A percentile compares a stretch with the other conserved stretches of the same genome.
phyloP scores from a whole-genome alignment of 352 stramenopile genomes.

The Phytophthora colocasiae region DNA sequence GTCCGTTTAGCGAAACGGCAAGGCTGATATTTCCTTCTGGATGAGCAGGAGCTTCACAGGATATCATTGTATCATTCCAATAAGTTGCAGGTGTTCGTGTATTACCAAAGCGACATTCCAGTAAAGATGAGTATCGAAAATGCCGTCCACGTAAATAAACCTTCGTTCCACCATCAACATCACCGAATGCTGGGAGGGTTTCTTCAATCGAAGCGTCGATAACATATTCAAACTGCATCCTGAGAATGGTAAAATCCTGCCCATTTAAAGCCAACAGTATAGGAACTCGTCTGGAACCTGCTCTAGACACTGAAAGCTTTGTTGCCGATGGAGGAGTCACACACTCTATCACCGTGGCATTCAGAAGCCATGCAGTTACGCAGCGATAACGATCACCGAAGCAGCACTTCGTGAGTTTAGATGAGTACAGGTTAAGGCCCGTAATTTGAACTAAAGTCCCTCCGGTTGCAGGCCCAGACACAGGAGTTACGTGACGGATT shows the following conservation, averaged over 20 bases:
- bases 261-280: slow-evolving; percentile 83
- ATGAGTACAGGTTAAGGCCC: slow-evolving; percentile 64
- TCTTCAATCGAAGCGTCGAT: slow-evolving; percentile 48
- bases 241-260: slow-evolving; percentile 61
- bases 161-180: slow-evolving; percentile 58
- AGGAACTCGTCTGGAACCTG: slow-evolving; percentile 39
- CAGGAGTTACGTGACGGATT: slow-evolving; percentile 60
- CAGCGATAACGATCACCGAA: slow-evolving; percentile 62
- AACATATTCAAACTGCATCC: slow-evolving; percentile 71
- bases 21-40: slow-evolving; percentile 37
- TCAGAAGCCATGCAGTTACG: slow-evolving; percentile 43
- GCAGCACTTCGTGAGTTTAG: slow-evolving; percentile 64
- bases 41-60: slow-evolving; percentile 64
- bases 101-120: slow-evolving; percentile 68
- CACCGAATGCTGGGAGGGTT: slow-evolving; percentile 50
- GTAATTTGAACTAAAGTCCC: slow-evolving; percentile 64
- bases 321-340: slow-evolving; percentile 43
- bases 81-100: slow-evolving; percentile 53
- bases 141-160: slow-evolving; percentile 70
- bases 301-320: slow-evolving; percentile 13
- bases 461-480: slow-evolving; percentile 50
- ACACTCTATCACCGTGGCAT: slow-evolving; percentile 40
- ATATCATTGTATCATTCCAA: slow-evolving; percentile 62
- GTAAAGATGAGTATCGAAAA: slow-evolving; percentile 55
- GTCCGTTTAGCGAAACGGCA: slow-evolving; percentile 69